Conservation (phyloP, 495 filamentous ascomycete species). For the Penicillium antarcticum region DNA sequence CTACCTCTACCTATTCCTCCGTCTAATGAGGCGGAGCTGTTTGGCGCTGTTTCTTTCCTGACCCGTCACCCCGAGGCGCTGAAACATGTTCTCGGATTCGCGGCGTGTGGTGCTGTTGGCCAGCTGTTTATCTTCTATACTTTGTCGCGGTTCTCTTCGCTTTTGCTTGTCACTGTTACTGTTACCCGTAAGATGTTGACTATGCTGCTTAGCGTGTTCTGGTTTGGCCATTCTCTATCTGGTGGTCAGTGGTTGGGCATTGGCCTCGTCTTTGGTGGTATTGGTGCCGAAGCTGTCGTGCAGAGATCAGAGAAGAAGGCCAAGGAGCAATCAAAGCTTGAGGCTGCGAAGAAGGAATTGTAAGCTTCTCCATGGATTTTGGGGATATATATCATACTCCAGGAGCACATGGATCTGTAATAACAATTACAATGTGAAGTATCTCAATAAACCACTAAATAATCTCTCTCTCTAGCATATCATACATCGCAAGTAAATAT, state of each 20-base stretch:
- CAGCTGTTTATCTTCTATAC: slow-evolving; percentile 99
- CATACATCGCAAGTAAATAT: background rate
- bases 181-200: slow-evolving; percentile 99
- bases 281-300: slow-evolving; percentile 85
- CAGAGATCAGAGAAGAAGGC: slow-evolving; percentile 78
- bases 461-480: no score
- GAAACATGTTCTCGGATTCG: slow-evolving; percentile 84
- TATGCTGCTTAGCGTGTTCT: slow-evolving; percentile 93
- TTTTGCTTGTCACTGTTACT: slow-evolving; percentile 92
- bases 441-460: background rate
- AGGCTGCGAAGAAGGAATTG: slow-evolving; percentile 41
- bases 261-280: slow-evolving; percentile 87
- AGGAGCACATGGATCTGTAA: background rate
- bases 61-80: slow-evolving; percentile 70
- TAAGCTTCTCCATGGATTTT: slow-evolving; percentile 8
- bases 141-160: slow-evolving; percentile 81
- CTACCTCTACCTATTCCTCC: slow-evolving; percentile 58
- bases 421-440: background rate
- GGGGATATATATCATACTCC: slow-evolving; percentile 4
- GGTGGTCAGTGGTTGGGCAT: slow-evolving; percentile 91
- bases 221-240: slow-evolving; percentile 85
- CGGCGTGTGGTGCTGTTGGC: slow-evolving; percentile 87
- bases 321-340: slow-evolving; percentile 67
- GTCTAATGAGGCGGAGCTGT: slow-evolving; percentile 63
- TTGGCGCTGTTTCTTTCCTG: slow-evolving; percentile 77